phyloP scores from a whole-genome alignment of 176 grass and related monocot species.

The Chloris gayana region DNA sequence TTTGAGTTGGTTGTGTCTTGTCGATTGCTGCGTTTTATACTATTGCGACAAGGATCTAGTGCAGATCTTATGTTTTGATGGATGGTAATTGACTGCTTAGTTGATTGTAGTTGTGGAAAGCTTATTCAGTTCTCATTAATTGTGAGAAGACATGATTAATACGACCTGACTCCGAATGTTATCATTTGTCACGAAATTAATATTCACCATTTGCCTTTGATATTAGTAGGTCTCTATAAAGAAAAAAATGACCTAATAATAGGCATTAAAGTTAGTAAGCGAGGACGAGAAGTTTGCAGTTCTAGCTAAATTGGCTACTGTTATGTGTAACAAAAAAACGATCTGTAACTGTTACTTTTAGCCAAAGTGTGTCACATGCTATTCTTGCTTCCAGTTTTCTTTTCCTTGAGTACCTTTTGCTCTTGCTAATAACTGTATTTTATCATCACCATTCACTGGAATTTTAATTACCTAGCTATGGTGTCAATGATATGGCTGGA shows the following conservation, averaged over 20 bases:
- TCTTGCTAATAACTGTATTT: conserved; percentile 10
- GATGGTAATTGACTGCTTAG: background rate
- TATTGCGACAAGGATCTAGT: background rate
- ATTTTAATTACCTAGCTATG: conserved; percentile 57
- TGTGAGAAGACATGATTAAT: background rate
- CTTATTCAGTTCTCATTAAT: conserved; percentile 11
- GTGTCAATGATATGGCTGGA: conserved; percentile 79
- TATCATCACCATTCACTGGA: background rate
- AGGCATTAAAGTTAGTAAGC: background rate
- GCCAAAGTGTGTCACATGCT: background rate
- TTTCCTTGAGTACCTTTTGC: background rate
- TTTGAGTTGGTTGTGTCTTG: background rate
- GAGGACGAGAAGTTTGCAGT: background rate
- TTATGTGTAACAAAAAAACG: background rate
- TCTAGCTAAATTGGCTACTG: conserved; percentile 10
- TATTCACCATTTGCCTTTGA: background rate
- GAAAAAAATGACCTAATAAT: background rate
- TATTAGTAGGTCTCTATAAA: background rate
- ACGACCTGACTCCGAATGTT: background rate
- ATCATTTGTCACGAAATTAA: background rate
- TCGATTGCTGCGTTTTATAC: background rate
- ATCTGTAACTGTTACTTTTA: background rate
- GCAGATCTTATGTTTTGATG: conserved; percentile 27
- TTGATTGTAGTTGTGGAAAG: conserved; percentile 3
- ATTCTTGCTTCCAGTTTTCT: background rate